Conservation (phyloP, 2,329 filamentous ascomycete genomes). For the Diaporthe citriasiana region DNA sequence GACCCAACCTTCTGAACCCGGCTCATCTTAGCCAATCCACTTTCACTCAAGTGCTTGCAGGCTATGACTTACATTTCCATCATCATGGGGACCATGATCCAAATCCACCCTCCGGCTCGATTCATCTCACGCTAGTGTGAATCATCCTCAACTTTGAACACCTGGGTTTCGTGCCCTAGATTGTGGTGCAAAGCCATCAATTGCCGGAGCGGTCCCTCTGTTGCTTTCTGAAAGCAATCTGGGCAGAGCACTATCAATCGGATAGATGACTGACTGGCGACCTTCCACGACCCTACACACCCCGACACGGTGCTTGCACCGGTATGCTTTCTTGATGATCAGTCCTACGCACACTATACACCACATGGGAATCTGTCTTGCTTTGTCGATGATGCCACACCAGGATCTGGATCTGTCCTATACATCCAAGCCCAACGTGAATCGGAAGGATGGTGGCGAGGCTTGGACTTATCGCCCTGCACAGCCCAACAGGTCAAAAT, state of each 20-base stretch:
- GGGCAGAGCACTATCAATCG: neutral
- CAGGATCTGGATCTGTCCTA: neutral
- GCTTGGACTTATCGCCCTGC: no score
- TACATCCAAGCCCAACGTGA: neutral
- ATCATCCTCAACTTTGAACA: neutral
- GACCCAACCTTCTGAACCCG: neutral
- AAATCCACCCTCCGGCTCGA: neutral
- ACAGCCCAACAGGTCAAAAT: no score
- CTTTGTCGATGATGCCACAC: neutral
- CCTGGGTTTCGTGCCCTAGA: neutral
- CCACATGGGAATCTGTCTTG: neutral
- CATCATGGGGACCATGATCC: constrained; percentile 2
- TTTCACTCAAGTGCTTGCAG: neutral
- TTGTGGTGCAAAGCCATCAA: neutral
- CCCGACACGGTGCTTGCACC: neutral
- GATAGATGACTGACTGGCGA: neutral
- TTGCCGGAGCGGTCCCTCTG: neutral
- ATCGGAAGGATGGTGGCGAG: neutral
- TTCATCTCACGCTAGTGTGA: neutral
- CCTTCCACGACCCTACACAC: neutral
- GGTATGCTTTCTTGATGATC: neutral
- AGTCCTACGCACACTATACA: neutral
- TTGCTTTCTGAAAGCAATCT: neutral
- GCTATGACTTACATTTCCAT: neutral
- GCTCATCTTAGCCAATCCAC: neutral